These are phyloP conservation scores for Tetrahymena elliotti DNA, from an alignment of 73 alveolate genomes.

Conservation along the genomic window DNA sequence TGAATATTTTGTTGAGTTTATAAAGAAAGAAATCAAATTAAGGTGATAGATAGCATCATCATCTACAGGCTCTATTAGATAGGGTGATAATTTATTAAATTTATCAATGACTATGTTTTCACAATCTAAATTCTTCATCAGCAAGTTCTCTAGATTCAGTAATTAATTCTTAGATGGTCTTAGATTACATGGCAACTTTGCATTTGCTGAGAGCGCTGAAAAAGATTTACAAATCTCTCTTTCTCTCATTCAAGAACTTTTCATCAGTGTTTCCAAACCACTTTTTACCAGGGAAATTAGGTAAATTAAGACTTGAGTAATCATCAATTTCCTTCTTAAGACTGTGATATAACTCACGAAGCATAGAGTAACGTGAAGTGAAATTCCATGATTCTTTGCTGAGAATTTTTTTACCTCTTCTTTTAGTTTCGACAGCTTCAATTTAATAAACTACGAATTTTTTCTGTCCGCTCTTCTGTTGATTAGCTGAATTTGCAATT, in stretches of 20 bases:
- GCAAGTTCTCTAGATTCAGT: background rate
- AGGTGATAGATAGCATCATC: background rate
- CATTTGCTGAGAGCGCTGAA: background rate
- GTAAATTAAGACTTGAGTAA: background rate
- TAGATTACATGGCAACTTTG: background rate
- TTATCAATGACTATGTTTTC: background rate
- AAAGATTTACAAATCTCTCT: background rate
- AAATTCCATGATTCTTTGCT: background rate
- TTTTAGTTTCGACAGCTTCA: background rate
- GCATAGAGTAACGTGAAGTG: background rate
- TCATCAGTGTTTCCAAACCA: background rate
- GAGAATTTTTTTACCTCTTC: background rate
- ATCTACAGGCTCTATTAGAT: background rate
- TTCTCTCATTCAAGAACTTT: background rate
- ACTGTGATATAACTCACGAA: background rate
- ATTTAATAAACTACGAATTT: background rate
- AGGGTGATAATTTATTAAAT: background rate
- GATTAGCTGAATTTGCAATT: background rate
- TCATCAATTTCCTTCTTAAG: background rate
- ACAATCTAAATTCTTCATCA: background rate
- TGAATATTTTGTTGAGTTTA: background rate
- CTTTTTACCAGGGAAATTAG: background rate
- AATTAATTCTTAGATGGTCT: background rate
- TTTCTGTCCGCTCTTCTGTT: background rate
- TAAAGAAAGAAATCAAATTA: no score